Conservation (phyloP, 2,329 filamentous ascomycete species). For the Botrytis medusae region DNA sequence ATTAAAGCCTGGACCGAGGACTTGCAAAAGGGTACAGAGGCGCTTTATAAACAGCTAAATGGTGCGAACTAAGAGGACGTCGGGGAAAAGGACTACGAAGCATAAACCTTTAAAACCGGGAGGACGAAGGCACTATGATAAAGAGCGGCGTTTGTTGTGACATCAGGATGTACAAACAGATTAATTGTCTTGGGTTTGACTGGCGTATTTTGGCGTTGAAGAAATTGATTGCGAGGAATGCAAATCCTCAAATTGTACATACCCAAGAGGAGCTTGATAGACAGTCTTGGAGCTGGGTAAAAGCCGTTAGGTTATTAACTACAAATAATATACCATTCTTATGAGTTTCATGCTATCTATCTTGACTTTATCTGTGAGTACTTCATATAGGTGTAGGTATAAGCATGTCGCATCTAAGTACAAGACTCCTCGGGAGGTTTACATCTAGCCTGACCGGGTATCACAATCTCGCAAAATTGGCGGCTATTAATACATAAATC, state of each 20-base stretch:
- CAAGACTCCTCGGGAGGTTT: neutral
- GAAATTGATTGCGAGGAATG: neutral
- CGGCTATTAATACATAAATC: neutral
- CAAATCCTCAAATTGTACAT: neutral
- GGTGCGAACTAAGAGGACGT: conserved; percentile 34
- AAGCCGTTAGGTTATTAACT: neutral
- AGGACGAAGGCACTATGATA: conserved; percentile 68
- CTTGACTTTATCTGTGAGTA: neutral
- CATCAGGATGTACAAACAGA: neutral
- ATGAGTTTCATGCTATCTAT: neutral
- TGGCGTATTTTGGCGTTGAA: neutral
- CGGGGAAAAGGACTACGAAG: conserved; percentile 57
- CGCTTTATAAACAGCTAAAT: conserved; percentile 36
- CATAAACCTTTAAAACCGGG: conserved; percentile 86
- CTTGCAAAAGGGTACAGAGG: conserved; percentile 35
- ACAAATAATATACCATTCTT: neutral
- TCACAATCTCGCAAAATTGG: neutral
- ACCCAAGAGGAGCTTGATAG: neutral
- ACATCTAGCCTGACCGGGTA: neutral
- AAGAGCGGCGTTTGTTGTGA: neutral
- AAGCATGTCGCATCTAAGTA: no score
- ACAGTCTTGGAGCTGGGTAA: neutral
- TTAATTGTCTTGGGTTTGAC: neutral
- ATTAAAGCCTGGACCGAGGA: conserved; percentile 30
- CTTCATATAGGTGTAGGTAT: neutral